These are phyloP conservation scores for Cadophora sp. DNA, from an alignment of 2,329 filamentous ascomycete genomes.

Conservation along the genomic window DNA sequence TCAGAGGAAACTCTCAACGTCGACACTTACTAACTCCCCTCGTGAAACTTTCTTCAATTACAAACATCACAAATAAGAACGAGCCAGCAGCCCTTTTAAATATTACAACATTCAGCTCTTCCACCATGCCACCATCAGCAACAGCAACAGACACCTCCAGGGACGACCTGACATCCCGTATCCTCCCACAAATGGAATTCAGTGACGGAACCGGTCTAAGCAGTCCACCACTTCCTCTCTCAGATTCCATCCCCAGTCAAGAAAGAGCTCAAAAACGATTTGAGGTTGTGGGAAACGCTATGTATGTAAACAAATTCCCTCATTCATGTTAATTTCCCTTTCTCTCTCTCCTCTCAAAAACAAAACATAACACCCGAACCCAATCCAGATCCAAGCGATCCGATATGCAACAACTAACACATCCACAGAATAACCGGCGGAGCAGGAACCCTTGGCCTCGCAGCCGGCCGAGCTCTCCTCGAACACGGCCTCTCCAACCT, in stretches of 20 bases:
- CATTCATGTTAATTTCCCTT: not conserved
- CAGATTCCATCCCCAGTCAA: slow-evolving; percentile 48
- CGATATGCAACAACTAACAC: not conserved
- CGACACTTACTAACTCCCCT: too few species aligned
- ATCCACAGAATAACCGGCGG: slow-evolving; percentile 64
- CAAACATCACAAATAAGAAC: too few species aligned
- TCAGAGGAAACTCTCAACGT: too few species aligned
- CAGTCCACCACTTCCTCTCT: slow-evolving; percentile 52
- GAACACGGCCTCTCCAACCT: slow-evolving; percentile 69
- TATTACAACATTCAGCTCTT: too few species aligned
- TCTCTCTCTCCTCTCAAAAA: not conserved
- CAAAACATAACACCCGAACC: not conserved
- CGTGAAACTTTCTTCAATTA: too few species aligned
- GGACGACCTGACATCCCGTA: slow-evolving; percentile 47
- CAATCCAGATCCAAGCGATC: too few species aligned
- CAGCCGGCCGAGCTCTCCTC: slow-evolving; percentile 65
- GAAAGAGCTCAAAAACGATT: slow-evolving; percentile 53
- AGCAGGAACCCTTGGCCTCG: slow-evolving; percentile 66
- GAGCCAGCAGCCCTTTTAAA: too few species aligned
- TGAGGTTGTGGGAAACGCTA: slow-evolving; percentile 57
- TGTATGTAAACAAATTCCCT: slow-evolving; percentile 40
- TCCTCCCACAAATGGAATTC: slow-evolving; percentile 51
- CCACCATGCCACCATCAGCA: slow-evolving; percentile 15
- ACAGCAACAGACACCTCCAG: slow-evolving; percentile 20
- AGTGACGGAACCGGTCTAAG: slow-evolving; percentile 51